Percentiles rank a stretch among this genome's conserved stretches.
Conservation (phyloP, 1,284 basidiomycete genomes). For the Spongispora temasekensis region DNA sequence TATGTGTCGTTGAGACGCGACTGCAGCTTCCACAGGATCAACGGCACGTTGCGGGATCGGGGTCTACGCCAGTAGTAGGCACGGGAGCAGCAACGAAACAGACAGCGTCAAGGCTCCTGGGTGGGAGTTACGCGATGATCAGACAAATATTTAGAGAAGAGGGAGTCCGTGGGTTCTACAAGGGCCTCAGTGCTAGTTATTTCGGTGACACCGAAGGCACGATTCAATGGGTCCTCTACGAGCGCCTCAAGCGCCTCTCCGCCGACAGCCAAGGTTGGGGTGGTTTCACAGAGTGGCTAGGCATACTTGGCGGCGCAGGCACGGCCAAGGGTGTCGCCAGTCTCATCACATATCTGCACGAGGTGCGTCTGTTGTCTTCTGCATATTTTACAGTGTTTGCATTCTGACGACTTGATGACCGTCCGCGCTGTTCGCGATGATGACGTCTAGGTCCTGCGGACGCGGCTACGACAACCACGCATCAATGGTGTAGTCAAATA, state of each 20-base stretch:
- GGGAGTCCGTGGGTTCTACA: slow-evolving; percentile 90
- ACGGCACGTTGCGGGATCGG: slow-evolving; percentile 9
- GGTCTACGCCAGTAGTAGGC: not conserved
- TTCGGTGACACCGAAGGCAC: slow-evolving; percentile 96
- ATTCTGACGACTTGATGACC: no score
- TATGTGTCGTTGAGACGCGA: slow-evolving; percentile 98
- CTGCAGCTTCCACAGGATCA: slow-evolving; percentile 66
- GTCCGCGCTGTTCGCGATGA: not conserved
- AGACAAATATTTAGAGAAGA: slow-evolving; percentile 78
- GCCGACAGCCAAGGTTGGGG: slow-evolving; percentile 55
- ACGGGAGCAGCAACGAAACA: not conserved
- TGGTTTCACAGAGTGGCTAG: slow-evolving; percentile 65
- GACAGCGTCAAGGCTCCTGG: slow-evolving; percentile 37
- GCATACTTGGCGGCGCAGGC: slow-evolving; percentile 90
- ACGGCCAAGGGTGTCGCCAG: slow-evolving; percentile 93
- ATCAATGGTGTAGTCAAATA: slow-evolving; percentile 81
- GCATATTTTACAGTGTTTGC: no score
- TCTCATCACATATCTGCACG: slow-evolving; percentile 95
- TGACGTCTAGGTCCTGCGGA: slow-evolving; percentile 75
- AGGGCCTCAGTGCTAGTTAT: slow-evolving; percentile 93
- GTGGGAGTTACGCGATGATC: slow-evolving; percentile 65
- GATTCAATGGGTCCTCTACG: slow-evolving; percentile 98
- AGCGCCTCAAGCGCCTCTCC: slow-evolving; percentile 73
- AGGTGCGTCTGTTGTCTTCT: slow-evolving; percentile 54
- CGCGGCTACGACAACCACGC: slow-evolving; percentile 86